A percentile compares a stretch with the other conserved stretches of the same genome.
Conservation (phyloP, 2,329 filamentous ascomycete genomes). For the Curvularia verruculosa region DNA sequence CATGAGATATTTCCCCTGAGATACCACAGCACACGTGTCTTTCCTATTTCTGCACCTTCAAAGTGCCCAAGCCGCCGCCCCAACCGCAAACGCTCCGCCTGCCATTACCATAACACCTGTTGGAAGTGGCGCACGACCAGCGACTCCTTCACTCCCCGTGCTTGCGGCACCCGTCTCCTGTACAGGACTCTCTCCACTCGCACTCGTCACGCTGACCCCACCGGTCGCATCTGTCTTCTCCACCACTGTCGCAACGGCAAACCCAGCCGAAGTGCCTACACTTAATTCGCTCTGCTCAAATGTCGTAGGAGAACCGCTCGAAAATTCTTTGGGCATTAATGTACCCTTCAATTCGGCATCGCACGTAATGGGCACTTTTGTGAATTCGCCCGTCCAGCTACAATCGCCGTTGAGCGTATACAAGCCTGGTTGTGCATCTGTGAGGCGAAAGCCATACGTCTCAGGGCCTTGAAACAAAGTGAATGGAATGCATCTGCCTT, state of each 20-base stretch:
- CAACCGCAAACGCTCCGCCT: slow-evolving; percentile 2
- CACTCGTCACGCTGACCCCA: neutral
- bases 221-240: neutral
- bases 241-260: slow-evolving; percentile 14
- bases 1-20: neutral
- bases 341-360: neutral
- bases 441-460: slow-evolving; percentile 8
- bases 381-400: slow-evolving; percentile 12
- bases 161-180: neutral
- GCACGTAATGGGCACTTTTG: slow-evolving; percentile 10
- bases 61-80: slow-evolving; percentile 3
- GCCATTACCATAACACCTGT: slow-evolving; percentile 6
- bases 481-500: slow-evolving; percentile 1
- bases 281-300: slow-evolving; percentile 5
- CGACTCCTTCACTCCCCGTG: slow-evolving; percentile 2
- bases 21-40: no score
- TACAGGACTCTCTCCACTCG: neutral
- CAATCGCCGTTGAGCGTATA: slow-evolving; percentile 10
- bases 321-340: neutral
- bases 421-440: neutral
- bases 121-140: neutral
- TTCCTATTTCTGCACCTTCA: neutral
- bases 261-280: neutral
- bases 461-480: slow-evolving; percentile 14
- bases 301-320: neutral